Evolutionary conservation across 2,329 filamentous ascomycete genomes (phyloP).

Genomic region (Neoarthrinium moseri): DNA sequence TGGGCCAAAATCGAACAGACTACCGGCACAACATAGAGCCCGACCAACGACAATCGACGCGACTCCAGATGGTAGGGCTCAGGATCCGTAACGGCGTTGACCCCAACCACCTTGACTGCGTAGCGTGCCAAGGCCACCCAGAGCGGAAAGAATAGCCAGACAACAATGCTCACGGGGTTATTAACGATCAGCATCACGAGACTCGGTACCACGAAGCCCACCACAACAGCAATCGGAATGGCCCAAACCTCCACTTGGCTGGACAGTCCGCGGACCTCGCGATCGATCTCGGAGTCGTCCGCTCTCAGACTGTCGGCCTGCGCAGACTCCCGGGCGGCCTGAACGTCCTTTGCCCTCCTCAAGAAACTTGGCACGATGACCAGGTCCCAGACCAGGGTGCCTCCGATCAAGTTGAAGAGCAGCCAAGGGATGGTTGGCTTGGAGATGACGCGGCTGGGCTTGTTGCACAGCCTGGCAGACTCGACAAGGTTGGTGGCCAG

Average conservation of each 20-base stretch:
- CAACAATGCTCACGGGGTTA: conserved; percentile 32
- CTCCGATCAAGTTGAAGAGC: conserved; percentile 46
- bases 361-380: conserved; percentile 50
- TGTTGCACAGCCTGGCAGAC: conserved; percentile 41
- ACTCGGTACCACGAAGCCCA: conserved; percentile 48
- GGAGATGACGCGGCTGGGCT: conserved; percentile 26
- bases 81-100: conserved; percentile 23
- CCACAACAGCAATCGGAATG: conserved; percentile 46
- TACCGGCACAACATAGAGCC: conserved; percentile 45
- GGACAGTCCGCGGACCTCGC: conserved; percentile 34
- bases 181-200: conserved; percentile 43
- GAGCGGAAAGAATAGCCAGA: conserved; percentile 54
- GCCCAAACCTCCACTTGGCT: conserved; percentile 55
- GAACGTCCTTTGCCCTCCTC: conserved; percentile 36
- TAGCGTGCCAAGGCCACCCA: conserved; percentile 45
- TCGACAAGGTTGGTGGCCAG: conserved; percentile 50
- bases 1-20: conserved; percentile 42
- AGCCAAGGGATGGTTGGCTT: conserved; percentile 41
- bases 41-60: conserved; percentile 32
- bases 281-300: conserved; percentile 27
- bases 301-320: conserved; percentile 18
- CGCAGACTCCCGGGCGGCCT: conserved; percentile 20
- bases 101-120: conserved; percentile 23
- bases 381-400: conserved; percentile 51
- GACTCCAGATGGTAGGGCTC: conserved; percentile 42